Base-by-base conservation (phyloP, 371 early-diverging fungal genomes). In the Rhizopus stolonifer region DNA sequence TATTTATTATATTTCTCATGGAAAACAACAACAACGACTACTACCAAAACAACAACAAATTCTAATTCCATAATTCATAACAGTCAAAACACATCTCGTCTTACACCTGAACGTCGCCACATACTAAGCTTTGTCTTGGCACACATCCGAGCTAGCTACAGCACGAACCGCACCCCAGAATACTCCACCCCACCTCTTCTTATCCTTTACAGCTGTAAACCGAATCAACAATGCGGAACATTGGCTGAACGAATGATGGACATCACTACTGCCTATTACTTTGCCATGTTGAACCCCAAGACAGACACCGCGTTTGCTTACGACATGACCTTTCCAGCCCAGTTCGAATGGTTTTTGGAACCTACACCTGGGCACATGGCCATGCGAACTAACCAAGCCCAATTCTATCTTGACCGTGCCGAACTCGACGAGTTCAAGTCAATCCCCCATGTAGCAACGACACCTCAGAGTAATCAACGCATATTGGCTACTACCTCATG, bases 91-190 rank as follows among this genome's bases (percentile, higher is more conserved):
- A 29, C 29, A 29, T 29, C 29, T 31, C 45, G 67, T 14, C 36
- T 67, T 3, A 31, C 46, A 2, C n/a, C 17, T 21, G 17, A 31
- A 19, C 58, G 51, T 25, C 56, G 49, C 24, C 48, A 50, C 3
- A 24, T 58, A 2, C 31, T 66, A 5, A n/a, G n/a, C n/a, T 70
- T 71, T 7, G 78, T 59, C 3, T 60, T 74, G 14, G 72, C 70
- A 7, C 78, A 74, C 42, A 60, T 74, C 19, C 67, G 63, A 21
- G 42, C 56, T 0, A 67, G 69, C 33, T 77, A 77, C 50, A 70
- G 69, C 1, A 62, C 72, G n/a, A 74, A 74, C 25, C 58, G 70
- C 9, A 77, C 74, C 21, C 78, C 78, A 4, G 56, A 61, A 19
- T 48, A 52, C 39, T 72, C 72, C 8, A 74, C 70, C 23, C 78